Conservation (phyloP, 2,329 filamentous ascomycete genomes). For the Penicillium janthinellum region DNA sequence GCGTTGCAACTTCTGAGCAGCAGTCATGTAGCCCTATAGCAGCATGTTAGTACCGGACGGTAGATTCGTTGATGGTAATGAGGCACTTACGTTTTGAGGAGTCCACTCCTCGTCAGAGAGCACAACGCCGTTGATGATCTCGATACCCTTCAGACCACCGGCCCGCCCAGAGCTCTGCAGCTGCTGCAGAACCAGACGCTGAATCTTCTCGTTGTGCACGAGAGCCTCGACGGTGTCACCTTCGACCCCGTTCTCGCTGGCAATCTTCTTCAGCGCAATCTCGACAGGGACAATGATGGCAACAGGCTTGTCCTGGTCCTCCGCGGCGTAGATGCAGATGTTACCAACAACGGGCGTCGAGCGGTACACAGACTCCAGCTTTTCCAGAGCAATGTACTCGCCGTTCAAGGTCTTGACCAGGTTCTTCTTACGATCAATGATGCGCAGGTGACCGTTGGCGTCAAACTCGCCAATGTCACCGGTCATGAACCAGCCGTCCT, state of each 20-base stretch:
- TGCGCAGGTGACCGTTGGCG: slow-evolving; percentile 72
- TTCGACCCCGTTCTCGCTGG: slow-evolving; percentile 60
- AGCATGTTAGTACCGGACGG: background rate
- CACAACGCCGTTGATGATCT: slow-evolving; percentile 48
- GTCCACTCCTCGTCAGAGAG: slow-evolving; percentile 51
- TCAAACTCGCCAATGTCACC: slow-evolving; percentile 94
- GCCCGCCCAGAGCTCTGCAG: slow-evolving; percentile 41
- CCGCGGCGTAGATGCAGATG: slow-evolving; percentile 82
- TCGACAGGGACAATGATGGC: slow-evolving; percentile 73
- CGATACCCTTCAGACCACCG: slow-evolving; percentile 42
- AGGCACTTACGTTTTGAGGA: slow-evolving; percentile 42
- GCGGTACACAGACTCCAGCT: slow-evolving; percentile 89
- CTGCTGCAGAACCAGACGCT: slow-evolving; percentile 44
- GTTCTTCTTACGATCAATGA: slow-evolving; percentile 98
- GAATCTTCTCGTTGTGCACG: slow-evolving; percentile 53
- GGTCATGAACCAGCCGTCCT: slow-evolving; percentile 95
- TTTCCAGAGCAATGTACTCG: slow-evolving; percentile 96
- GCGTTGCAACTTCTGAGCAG: slow-evolving; percentile 72
- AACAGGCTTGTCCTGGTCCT: slow-evolving; percentile 73
- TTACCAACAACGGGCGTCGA: slow-evolving; percentile 77
- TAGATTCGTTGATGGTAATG: background rate
- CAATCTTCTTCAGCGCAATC: slow-evolving; percentile 58
- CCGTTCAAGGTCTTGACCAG: slow-evolving; percentile 92
- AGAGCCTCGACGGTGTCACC: slow-evolving; percentile 68
- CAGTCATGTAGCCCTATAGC: slow-evolving; percentile 63